Percentiles rank a stretch among this genome's conserved stretches.
These are phyloP conservation scores for Pythium pyrilobum DNA, from an alignment of 352 stramenopile species.

Conservation along the genomic window DNA sequence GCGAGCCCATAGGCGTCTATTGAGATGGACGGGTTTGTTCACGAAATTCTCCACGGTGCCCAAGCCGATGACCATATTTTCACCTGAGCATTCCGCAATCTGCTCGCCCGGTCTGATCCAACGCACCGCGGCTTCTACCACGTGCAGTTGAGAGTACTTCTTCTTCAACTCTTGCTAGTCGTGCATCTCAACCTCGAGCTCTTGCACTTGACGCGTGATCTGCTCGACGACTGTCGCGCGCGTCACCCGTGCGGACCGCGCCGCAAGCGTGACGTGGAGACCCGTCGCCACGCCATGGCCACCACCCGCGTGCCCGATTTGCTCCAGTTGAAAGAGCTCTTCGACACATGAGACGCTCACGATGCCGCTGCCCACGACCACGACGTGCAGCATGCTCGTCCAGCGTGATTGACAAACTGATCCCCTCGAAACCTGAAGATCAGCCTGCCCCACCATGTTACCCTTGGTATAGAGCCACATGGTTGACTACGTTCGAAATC, in stretches of 20 bases:
- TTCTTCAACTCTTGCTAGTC: background rate
- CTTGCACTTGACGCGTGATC: background rate
- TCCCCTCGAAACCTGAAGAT: too few species aligned
- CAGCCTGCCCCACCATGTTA: too few species aligned
- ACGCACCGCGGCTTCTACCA: background rate
- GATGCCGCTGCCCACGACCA: conserved; percentile 6
- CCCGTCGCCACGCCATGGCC: background rate
- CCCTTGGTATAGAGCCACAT: too few species aligned
- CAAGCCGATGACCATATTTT: too few species aligned
- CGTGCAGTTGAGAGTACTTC: background rate
- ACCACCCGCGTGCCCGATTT: background rate
- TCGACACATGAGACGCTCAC: conserved; percentile 1
- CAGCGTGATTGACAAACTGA: too few species aligned
- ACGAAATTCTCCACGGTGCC: too few species aligned
- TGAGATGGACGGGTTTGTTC: too few species aligned
- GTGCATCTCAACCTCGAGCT: background rate
- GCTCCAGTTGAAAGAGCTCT: conserved; percentile 5
- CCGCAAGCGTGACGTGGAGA: background rate
- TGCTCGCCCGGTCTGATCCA: background rate
- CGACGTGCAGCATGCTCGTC: background rate
- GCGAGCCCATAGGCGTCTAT: background rate
- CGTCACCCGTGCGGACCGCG: background rate
- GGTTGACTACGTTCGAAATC: too few species aligned
- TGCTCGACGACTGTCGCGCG: background rate
- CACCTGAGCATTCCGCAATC: background rate